Conservation (phyloP, 805 yeast genomes). For the Wickerhamiella azyma region DNA sequence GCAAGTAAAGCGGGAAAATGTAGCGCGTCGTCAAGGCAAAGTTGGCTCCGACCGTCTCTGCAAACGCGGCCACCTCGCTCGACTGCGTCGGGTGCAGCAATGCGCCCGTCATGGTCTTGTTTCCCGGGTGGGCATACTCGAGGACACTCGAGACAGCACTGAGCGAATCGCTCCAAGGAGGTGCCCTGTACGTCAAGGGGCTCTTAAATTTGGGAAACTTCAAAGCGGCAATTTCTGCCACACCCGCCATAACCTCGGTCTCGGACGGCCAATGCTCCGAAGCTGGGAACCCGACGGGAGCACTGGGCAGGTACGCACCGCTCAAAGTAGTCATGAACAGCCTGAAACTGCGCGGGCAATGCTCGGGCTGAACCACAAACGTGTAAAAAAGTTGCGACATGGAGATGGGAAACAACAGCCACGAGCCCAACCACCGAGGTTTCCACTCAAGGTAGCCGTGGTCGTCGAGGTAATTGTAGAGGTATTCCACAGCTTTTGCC, state of each 20-base stretch:
- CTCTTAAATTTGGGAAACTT: conserved; percentile 25
- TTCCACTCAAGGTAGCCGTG: conserved; percentile 22
- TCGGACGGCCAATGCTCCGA: conserved; percentile 25
- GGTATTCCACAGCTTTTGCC: conserved; percentile 25
- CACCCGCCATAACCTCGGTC: conserved; percentile 22
- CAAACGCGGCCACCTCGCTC: conserved; percentile 18
- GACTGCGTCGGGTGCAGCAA: conserved; percentile 23
- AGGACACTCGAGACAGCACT: conserved; percentile 19
- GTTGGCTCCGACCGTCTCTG: conserved; percentile 18
- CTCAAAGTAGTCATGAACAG: conserved; percentile 22
- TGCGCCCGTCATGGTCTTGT: conserved; percentile 23
- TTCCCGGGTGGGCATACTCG: conserved; percentile 24
- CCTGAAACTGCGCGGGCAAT: conserved; percentile 24
- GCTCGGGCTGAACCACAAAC: conserved; percentile 25
- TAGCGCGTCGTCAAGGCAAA: conserved; percentile 19
- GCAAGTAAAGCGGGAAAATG: conserved; percentile 22
- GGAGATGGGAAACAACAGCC: conserved; percentile 31
- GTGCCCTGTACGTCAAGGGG: conserved; percentile 20
- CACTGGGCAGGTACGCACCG: conserved; percentile 21
- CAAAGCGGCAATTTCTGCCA: conserved; percentile 22
- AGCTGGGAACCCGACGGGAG: conserved; percentile 22
- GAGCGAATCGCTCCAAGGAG: conserved; percentile 14
- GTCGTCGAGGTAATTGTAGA: conserved; percentile 26
- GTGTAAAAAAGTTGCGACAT: conserved; percentile 28
- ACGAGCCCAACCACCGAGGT: conserved; percentile 27